Conservation (phyloP, 768 basidiomycete species). For the Auricularia cornea region DNA sequence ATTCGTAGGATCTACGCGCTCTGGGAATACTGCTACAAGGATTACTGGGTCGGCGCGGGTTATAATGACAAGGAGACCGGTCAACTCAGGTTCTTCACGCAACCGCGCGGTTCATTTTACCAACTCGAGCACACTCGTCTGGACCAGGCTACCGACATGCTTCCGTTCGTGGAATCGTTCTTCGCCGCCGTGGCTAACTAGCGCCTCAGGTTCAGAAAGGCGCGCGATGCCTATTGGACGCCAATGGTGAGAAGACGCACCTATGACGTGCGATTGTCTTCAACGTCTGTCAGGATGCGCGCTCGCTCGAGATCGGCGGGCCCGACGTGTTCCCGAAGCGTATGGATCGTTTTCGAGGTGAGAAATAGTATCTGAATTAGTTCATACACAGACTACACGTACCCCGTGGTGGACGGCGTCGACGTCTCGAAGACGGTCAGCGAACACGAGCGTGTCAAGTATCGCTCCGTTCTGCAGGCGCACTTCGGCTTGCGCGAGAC, state of each 20-base stretch:
- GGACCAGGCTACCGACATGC: not conserved
- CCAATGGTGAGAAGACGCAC: no score
- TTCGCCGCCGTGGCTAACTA: not conserved
- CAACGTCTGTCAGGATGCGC: not conserved
- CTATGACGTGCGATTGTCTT: no score
- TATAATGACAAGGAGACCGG: slow-evolving; percentile 7
- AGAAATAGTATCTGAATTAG: not conserved
- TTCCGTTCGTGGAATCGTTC: not conserved
- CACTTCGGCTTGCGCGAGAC: slow-evolving; percentile 13
- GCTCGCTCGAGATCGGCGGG: not conserved
- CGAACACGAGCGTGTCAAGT: slow-evolving; percentile 12
- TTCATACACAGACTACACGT: slow-evolving; percentile 18
- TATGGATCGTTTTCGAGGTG: not conserved
- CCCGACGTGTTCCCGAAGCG: not conserved
- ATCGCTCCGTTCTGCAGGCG: slow-evolving; percentile 15
- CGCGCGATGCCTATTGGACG: not conserved
- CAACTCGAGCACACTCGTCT: not conserved
- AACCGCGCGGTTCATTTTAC: not conserved
- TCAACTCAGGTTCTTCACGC: not conserved
- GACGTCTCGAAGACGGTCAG: slow-evolving; percentile 17
- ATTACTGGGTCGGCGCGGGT: slow-evolving; percentile 22
- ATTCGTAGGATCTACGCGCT: slow-evolving; percentile 11
- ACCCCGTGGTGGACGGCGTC: slow-evolving; percentile 17
- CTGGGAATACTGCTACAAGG: slow-evolving; percentile 23
- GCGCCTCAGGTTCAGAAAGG: not conserved